Evolutionary conservation across 148 eudicot genomes (phyloP).

Genomic region (Rhododendron ovatum): DNA sequence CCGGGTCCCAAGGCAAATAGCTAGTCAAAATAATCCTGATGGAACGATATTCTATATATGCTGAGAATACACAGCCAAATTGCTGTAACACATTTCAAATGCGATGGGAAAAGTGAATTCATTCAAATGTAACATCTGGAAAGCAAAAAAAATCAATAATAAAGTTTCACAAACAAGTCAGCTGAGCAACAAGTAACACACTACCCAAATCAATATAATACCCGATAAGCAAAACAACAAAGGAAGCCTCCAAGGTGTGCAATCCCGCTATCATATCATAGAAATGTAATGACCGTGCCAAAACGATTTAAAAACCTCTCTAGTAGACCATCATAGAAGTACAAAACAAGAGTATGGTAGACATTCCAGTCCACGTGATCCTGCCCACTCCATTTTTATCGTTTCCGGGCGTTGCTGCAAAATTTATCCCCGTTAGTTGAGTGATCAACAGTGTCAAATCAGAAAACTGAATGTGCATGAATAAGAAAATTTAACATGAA

Average conservation of each 20-base stretch:
- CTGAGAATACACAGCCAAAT: not conserved
- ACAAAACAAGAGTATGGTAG: conserved; percentile 1
- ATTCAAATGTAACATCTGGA: not conserved
- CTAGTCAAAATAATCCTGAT: too few relatives aligned
- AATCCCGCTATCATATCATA: not conserved
- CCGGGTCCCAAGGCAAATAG: too few relatives aligned
- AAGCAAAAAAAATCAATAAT: not conserved
- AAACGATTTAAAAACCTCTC: not conserved
- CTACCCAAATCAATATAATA: not conserved
- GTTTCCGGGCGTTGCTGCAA: not conserved
- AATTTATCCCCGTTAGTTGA: not conserved
- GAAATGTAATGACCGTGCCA: not conserved
- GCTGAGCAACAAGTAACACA: not conserved
- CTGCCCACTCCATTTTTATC: not conserved
- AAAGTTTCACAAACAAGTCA: not conserved
- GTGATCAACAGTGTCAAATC: not conserved
- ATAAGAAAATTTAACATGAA: not conserved
- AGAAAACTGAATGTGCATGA: too few relatives aligned
- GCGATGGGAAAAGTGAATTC: not conserved
- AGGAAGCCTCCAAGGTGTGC: not conserved
- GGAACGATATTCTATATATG: too few relatives aligned
- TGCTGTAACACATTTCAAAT: not conserved
- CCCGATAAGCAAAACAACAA: not conserved
- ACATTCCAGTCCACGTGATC: not conserved
- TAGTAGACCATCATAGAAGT: conserved; percentile 5